phyloP scores from a whole-genome alignment of 2,329 filamentous ascomycete species.

The Epichloe scottii region DNA sequence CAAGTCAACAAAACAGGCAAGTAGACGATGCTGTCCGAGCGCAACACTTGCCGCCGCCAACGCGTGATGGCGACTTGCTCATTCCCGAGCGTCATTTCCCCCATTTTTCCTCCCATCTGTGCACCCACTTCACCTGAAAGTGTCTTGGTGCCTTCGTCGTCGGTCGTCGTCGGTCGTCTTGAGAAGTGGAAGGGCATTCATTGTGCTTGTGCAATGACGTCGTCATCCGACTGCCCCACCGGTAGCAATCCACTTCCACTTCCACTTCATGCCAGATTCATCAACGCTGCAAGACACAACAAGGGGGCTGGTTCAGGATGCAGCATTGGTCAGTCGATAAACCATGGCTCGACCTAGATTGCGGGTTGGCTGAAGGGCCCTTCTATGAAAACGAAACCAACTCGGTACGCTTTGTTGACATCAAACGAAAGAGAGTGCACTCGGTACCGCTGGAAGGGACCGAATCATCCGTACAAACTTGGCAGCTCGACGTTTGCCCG shows the following conservation, averaged over 20 bases:
- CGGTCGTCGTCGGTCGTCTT: too few relatives aligned
- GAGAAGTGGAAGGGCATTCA: too few relatives aligned
- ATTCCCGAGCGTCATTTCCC: too few relatives aligned
- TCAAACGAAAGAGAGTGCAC: constrained; percentile 65
- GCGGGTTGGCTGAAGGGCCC: constrained; percentile 60
- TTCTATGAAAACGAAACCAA: constrained; percentile 57
- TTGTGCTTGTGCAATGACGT: background rate
- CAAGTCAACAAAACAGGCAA: too few relatives aligned
- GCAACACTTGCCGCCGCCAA: too few relatives aligned
- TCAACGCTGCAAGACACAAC: background rate
- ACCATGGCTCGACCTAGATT: constrained; percentile 48
- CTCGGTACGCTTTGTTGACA: constrained; percentile 68
- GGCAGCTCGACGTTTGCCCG: constrained; percentile 40
- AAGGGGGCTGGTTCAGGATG: background rate
- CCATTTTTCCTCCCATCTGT: too few relatives aligned
- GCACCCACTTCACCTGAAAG: too few relatives aligned
- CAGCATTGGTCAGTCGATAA: constrained; percentile 35
- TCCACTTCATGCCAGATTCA: background rate
- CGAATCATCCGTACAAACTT: constrained; percentile 48
- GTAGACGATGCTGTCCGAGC: too few relatives aligned
- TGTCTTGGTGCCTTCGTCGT: too few relatives aligned
- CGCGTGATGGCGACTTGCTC: too few relatives aligned
- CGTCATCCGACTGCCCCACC: background rate
- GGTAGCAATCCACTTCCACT: background rate
- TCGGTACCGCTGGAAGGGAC: constrained; percentile 53